Conservation (phyloP, 2,329 filamentous ascomycete species). For the Biscogniauxia sp. region DNA sequence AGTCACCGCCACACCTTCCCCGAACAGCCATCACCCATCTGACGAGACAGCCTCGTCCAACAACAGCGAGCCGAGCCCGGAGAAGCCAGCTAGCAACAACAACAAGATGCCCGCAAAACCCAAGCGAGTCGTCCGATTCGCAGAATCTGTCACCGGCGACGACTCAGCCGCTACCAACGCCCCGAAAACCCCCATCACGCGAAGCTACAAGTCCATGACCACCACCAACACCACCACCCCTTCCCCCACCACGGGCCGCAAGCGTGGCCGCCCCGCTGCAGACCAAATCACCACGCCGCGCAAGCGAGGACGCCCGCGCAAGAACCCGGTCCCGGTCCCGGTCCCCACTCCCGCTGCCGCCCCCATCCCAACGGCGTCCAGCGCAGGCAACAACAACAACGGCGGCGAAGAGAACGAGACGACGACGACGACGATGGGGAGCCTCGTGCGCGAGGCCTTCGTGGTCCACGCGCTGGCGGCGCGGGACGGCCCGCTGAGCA, state of each 20-base stretch:
- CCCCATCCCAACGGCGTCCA: neutral
- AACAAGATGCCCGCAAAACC: neutral
- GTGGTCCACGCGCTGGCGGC: neutral
- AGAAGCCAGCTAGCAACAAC: too few relatives aligned
- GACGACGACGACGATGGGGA: neutral
- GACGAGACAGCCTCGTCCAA: neutral
- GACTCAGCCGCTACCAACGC: too few relatives aligned
- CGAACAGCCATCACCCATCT: too few relatives aligned
- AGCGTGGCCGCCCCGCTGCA: neutral
- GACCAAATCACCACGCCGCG: neutral
- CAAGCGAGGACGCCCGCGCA: neutral
- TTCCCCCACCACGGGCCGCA: neutral
- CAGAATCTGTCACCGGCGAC: neutral
- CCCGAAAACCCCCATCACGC: neutral
- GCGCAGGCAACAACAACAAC: too few relatives aligned
- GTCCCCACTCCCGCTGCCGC: neutral
- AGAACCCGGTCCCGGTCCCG: neutral
- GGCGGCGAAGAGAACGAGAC: too few relatives aligned
- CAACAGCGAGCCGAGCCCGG: neutral
- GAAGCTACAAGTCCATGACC: neutral
- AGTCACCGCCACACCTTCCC: too few relatives aligned
- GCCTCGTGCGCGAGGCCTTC: slow-evolving; percentile 5
- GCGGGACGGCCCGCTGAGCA: neutral
- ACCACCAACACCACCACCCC: neutral
- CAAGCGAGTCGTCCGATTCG: neutral